phyloP scores from a whole-genome alignment of 73 alveolate species.

The Paramecium caudatum region DNA sequence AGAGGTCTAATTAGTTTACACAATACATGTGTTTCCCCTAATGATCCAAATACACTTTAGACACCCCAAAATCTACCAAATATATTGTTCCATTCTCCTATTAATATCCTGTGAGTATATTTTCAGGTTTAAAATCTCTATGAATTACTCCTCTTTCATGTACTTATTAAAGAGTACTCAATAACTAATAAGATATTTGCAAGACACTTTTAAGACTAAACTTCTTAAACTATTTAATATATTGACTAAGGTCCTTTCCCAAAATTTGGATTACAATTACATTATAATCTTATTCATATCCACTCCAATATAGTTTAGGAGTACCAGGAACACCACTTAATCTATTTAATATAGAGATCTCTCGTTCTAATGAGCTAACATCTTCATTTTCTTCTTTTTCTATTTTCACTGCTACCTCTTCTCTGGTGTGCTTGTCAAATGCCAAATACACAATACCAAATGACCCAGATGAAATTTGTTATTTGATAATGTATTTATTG shows the following conservation, averaged over 20 bases:
- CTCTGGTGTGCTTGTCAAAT: conserved; percentile 76
- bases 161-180: conserved; percentile 37
- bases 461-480: conserved; percentile 92
- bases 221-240: conserved; percentile 68
- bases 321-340: conserved; percentile 66
- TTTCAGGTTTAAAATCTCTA: conserved; percentile 78
- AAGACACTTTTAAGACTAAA: conserved; percentile 68
- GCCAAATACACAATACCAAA: conserved; percentile 91
- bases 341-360: conserved; percentile 61
- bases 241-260: conserved; percentile 69
- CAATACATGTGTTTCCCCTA: conserved; percentile 68
- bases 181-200: conserved; percentile 35
- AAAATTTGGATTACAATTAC: conserved; percentile 67
- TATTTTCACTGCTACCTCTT: conserved; percentile 74
- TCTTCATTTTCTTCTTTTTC: conserved; percentile 78
- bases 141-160: conserved; percentile 74
- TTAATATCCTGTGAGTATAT: conserved; percentile 69
- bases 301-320: conserved; percentile 77
- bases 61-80: conserved; percentile 74
- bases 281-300: conserved; percentile 73
- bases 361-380: conserved; percentile 72
- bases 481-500: conserved; percentile 71
- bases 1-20: conserved; percentile 48
- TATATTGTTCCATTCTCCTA: conserved; percentile 68
- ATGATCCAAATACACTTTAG: conserved; percentile 71